Evolutionary conservation across 2,329 filamentous ascomycete genomes (phyloP).

Genomic region (Teratosphaeria destructans): DNA sequence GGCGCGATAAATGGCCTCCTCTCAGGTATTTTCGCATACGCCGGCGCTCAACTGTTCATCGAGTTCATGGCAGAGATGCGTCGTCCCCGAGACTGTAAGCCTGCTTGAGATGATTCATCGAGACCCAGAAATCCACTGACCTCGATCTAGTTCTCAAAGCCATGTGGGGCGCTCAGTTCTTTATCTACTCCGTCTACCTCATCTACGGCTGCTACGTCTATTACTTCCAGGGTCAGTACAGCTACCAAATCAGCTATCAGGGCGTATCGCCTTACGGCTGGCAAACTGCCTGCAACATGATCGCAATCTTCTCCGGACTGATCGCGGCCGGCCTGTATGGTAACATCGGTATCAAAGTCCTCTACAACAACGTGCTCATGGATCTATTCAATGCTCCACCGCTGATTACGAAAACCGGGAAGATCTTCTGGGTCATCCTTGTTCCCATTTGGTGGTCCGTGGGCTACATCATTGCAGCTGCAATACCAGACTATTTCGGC

Average conservation of each 20-base stretch:
- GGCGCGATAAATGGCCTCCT: conserved; percentile 15
- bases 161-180: conserved; percentile 35
- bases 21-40: conserved; percentile 32
- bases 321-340: conserved; percentile 32
- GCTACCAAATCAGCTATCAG: conserved; percentile 32
- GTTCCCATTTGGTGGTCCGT: conserved; percentile 49
- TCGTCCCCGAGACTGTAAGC: conserved; percentile 34
- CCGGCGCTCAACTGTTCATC: conserved; percentile 47
- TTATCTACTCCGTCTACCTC: conserved; percentile 41
- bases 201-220: conserved; percentile 40
- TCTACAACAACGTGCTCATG: conserved; percentile 46
- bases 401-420: conserved; percentile 41
- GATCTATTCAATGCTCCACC: conserved; percentile 42
- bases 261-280: conserved; percentile 30
- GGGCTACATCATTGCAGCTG: conserved; percentile 45
- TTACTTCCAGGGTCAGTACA: conserved; percentile 39
- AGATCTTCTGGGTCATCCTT: conserved; percentile 39
- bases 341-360: conserved; percentile 37
- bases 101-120: not conserved
- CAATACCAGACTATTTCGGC: conserved; percentile 38
- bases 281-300: conserved; percentile 32
- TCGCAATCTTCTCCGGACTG: conserved; percentile 29
- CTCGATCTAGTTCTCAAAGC: conserved; percentile 29
- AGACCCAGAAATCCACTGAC: not conserved
- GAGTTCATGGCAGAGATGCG: conserved; percentile 49